phyloP scores from a whole-genome alignment of 2,329 filamentous ascomycete genomes.

The Colletotrichum echinochloae region DNA sequence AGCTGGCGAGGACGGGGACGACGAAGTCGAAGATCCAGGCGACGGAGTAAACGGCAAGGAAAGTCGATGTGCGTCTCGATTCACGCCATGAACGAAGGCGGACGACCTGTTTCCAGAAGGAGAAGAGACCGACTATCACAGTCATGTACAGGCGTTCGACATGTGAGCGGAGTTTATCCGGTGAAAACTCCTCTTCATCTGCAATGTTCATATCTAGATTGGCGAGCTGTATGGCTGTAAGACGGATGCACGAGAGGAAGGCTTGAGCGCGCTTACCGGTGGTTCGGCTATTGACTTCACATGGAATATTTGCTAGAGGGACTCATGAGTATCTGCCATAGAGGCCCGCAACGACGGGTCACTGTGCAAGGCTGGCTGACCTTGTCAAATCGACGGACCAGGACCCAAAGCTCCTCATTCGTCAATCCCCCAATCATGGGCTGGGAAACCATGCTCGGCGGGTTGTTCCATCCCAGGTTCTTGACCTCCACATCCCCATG shows the following conservation, averaged over 20 bases:
- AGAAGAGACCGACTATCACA: conserved; percentile 75
- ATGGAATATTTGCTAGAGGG: conserved; percentile 64
- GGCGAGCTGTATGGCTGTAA: conserved; percentile 58
- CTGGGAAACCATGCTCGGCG: conserved; percentile 64
- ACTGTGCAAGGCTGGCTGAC: conserved; percentile 6
- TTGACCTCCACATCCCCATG: conserved; percentile 67
- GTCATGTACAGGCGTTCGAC: conserved; percentile 87
- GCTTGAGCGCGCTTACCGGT: conserved; percentile 54
- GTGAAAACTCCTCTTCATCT: conserved; percentile 86
- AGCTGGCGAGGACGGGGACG: conserved; percentile 68
- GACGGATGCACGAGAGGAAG: conserved; percentile 46
- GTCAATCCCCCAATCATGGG: conserved; percentile 75
- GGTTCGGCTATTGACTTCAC: conserved; percentile 72
- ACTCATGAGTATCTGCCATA: conserved; percentile 49
- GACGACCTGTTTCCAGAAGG: conserved; percentile 78
- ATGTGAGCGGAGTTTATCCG: conserved; percentile 83
- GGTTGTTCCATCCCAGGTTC: conserved; percentile 77
- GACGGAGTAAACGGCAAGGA: conserved; percentile 65
- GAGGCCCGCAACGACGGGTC: conserved; percentile 35
- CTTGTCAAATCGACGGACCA: conserved; percentile 80
- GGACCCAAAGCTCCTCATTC: conserved; percentile 80
- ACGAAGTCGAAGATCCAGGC: conserved; percentile 83
- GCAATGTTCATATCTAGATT: conserved; percentile 84
- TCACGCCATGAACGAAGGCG: conserved; percentile 86
- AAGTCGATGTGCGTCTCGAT: conserved; percentile 73